Conservation (phyloP, 495 filamentous ascomycete species). For the Annulohypoxylon maeteangense region DNA sequence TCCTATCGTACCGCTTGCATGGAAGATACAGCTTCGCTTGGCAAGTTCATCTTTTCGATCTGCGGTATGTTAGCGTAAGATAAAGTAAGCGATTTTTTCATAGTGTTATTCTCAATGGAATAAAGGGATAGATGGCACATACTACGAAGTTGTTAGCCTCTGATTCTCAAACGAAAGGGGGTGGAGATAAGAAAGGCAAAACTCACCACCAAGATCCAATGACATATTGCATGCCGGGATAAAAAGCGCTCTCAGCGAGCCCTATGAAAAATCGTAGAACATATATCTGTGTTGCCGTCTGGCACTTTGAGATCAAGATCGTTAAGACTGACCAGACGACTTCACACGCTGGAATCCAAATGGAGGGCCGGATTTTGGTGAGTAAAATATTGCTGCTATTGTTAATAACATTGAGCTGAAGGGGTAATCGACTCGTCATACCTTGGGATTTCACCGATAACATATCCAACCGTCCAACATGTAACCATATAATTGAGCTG, state of each 20-base stretch:
- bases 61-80: conserved; percentile 26
- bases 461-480: conserved; percentile 71
- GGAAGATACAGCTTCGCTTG: conserved; percentile 72
- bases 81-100: too few relatives aligned
- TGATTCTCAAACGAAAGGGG: not conserved
- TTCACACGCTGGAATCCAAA: conserved; percentile 69
- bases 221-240: conserved; percentile 61
- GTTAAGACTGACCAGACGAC: conserved; percentile 66
- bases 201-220: conserved; percentile 63
- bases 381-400: conserved; percentile 49
- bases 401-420: conserved; percentile 37
- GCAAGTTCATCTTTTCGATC: conserved; percentile 64
- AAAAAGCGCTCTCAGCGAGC: conserved; percentile 58
- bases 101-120: too few relatives aligned
- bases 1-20: conserved; percentile 63
- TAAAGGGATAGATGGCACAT: conserved; percentile 4
- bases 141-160: conserved; percentile 23
- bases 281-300: conserved; percentile 62
- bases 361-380: conserved; percentile 62
- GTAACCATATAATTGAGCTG: conserved; percentile 63
- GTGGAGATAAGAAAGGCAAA: conserved; percentile 36
- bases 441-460: conserved; percentile 70
- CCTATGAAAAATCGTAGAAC: conserved; percentile 69
- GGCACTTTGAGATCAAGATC: conserved; percentile 59
- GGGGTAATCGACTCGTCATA: conserved; percentile 15